Base-by-base conservation (phyloP, 2,329 filamentous ascomycete genomes). In the Botrytis sinoallii region DNA sequence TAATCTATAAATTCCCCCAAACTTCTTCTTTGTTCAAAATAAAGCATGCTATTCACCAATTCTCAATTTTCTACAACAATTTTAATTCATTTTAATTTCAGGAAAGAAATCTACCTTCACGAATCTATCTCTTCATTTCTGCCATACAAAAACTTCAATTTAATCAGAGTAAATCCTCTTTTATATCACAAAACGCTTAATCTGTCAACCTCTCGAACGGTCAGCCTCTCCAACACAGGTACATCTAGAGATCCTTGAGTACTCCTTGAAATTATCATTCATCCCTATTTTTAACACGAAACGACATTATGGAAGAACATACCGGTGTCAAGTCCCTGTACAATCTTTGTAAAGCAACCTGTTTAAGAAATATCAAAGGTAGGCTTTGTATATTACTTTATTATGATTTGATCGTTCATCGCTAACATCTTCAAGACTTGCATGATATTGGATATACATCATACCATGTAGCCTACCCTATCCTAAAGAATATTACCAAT, bases 401-500 rank as follows among this genome's bases (percentile, higher is more conserved):
- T 40, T 59, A 29, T 42, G 32, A 38, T 46, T 69, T 78, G 32
- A 32, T 29, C 35, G 18, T 63, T 25, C 25, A 29, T 35, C 40
- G 25, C 64, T 29, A 29, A 29, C 35, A 75, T 71, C 63, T 59
- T n/a, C 29, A 66, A 87, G 85, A 84, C 73, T 86, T 98, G 73
- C 86, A 86, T 64, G 90, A 93, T 81, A 85, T 98, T 63, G 93
- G 93, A 77, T 87, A 90, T 73, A 84, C 95, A 57, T 89, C 91
- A 4, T 93, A 92, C 83, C 83, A 87, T 38, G 84, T 91, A 75
- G 87, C 93, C 70, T 86, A 87, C 12, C 87, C 89, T 1, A 88
- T 98, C 59, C 88, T 98, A 46, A 79, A 88, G 70, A 91, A 90
- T 73, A 85, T 98, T 73, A 89, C 92, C 71, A 91, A 88, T 76